A percentile compares a stretch with the other conserved stretches of the same genome.
Conservation (phyloP, 352 stramenopile genomes). For the Globisporangium takayamanum region DNA sequence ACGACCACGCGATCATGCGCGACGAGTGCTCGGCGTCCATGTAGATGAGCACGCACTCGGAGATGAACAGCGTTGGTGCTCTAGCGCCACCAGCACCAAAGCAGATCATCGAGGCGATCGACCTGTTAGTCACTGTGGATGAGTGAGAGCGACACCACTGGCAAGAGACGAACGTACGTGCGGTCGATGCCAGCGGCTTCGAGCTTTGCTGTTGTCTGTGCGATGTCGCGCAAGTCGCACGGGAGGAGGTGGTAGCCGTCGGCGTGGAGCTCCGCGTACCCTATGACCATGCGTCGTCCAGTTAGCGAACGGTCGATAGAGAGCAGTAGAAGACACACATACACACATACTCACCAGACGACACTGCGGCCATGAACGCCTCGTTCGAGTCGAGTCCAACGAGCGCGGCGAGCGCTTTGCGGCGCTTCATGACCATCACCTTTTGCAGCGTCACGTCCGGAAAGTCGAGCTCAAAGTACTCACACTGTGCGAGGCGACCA, state of each 20-base stretch:
- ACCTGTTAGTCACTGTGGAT: neutral
- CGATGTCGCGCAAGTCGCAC: slow-evolving; percentile 67
- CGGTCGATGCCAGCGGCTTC: slow-evolving; percentile 47
- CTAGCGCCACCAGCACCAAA: slow-evolving; percentile 9
- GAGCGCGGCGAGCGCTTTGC: slow-evolving; percentile 45
- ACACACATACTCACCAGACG: slow-evolving; percentile 20
- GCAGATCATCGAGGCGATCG: neutral
- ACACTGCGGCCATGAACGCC: slow-evolving; percentile 49
- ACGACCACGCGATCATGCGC: slow-evolving; percentile 65
- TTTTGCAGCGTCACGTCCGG: slow-evolving; percentile 76
- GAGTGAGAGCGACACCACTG: neutral
- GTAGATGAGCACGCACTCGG: slow-evolving; percentile 90
- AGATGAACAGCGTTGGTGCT: slow-evolving; percentile 76
- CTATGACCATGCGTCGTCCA: slow-evolving; percentile 9
- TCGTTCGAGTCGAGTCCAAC: slow-evolving; percentile 31
- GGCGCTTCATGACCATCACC: slow-evolving; percentile 61
- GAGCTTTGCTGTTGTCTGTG: slow-evolving; percentile 43
- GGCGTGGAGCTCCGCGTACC: slow-evolving; percentile 57
- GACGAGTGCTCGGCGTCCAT: slow-evolving; percentile 81
- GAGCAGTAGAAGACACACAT: neutral
- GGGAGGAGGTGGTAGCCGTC: slow-evolving; percentile 73
- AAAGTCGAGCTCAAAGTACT: slow-evolving; percentile 87
- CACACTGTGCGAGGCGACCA: slow-evolving; percentile 28
- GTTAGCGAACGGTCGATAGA: neutral
- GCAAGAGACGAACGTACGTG: slow-evolving; percentile 14